These are phyloP conservation scores for Cavenderia fasciculata DNA, from an alignment of 78 protist genomes.

Conservation along the genomic window DNA sequence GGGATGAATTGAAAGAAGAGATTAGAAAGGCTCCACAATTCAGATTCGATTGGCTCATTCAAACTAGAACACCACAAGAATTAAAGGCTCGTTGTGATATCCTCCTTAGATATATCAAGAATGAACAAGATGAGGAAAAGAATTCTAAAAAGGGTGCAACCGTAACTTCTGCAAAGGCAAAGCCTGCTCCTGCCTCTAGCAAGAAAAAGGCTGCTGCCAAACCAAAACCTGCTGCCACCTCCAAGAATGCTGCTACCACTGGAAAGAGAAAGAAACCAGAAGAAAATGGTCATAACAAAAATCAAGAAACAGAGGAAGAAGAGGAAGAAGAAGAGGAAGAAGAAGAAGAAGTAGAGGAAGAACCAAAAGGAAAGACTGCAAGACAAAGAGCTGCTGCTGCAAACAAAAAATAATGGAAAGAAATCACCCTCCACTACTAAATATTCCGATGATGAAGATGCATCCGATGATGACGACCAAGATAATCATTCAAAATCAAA, in stretches of 20 bases:
- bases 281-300: background rate
- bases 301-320: slow-evolving; percentile 20
- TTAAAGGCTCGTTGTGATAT: slow-evolving; percentile 65
- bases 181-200: background rate
- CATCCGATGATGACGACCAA: too few relatives aligned
- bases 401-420: slow-evolving; percentile 3
- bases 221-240: too few relatives aligned
- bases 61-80: slow-evolving; percentile 81
- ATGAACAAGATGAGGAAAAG: slow-evolving; percentile 68
- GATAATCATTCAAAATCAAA: too few relatives aligned
- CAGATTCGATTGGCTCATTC: slow-evolving; percentile 93
- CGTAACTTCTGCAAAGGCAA: background rate
- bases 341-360: slow-evolving; percentile 12
- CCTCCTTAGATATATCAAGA: slow-evolving; percentile 62
- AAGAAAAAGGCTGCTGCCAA: background rate
- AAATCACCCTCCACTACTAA: too few relatives aligned
- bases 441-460: too few relatives aligned
- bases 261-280: slow-evolving; percentile 26
- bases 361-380: background rate
- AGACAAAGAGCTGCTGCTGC: background rate
- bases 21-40: slow-evolving; percentile 83
- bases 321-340: slow-evolving; percentile 18
- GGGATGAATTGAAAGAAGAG: slow-evolving; percentile 77
- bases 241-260: background rate
- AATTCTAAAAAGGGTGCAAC: slow-evolving; percentile 20